Base-by-base conservation (phyloP, 139 green algal species). In the Micromonas commoda region DNA sequence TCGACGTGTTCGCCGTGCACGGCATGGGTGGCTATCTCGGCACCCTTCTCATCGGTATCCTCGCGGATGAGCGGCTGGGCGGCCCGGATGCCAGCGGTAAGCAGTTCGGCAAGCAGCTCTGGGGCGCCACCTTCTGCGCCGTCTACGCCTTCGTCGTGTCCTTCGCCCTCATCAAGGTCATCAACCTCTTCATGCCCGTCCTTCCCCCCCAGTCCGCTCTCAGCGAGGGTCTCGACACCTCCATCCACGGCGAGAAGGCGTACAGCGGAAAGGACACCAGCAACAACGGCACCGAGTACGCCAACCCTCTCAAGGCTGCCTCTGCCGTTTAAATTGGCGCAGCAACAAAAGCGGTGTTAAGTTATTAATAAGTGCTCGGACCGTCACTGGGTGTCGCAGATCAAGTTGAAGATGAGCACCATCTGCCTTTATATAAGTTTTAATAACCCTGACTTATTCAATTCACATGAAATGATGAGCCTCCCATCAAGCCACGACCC, bases 1-100 rank as follows among this genome's bases (percentile, higher is more conserved):
- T 84, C 24, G 81, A 82, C 64, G 76, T 84, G 35, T 84, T 83
- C 71, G 70, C 66, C 51, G 79, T 84, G 64, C 82, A 87, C 79
- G 82, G 82, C 57, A 71, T 87, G 52, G 79, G 79, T 64, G 82
- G 82, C 63, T 77, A 83, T 34, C 57, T 80, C 3, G 82, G 82
- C 61, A 83, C 75, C 0, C 33, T 87, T 29, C 64, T 80, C 45
- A 31, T 77, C 23, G 81, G 45, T n/a, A 32, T 81, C 29, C 69
- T 86, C 39, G 66, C 38, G 37, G 19, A 34, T n/a, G n/a, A 37
- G 1, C 19, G 34, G 21, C 20, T 78, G 45, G 52, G n/a, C 13
- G 35, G 0, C 33, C 37, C 66, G 9, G 28, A 79, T 24, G 70
- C 61, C 37, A 68, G 80, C 20, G 80, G 74, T 20, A 77, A 77